Conservation (phyloP, 1,284 basidiomycete genomes). For the Pterula multifida region DNA sequence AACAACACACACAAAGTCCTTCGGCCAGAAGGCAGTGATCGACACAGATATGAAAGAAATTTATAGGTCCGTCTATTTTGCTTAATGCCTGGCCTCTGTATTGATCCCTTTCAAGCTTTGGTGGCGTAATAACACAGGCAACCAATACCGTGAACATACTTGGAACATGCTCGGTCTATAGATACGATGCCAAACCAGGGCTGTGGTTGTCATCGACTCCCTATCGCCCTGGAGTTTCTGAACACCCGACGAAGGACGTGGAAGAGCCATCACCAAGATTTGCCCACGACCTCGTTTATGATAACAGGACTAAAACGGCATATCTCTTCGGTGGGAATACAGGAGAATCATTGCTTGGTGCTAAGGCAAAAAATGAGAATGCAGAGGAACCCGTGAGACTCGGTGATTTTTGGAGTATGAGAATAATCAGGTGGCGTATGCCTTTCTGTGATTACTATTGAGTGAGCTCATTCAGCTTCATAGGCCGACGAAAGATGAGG, state of each 20-base stretch:
- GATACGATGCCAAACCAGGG: constrained; percentile 42
- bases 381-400: constrained; percentile 33
- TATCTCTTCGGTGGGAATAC: constrained; percentile 69
- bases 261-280: constrained; percentile 46
- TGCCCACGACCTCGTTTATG: constrained; percentile 68
- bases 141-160: not conserved
- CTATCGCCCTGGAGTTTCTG: constrained; percentile 12
- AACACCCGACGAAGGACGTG: constrained; percentile 7
- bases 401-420: constrained; percentile 71
- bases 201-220: constrained; percentile 49
- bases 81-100: constrained; percentile 2
- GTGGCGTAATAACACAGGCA: constrained; percentile 30
- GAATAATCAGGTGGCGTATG: constrained; percentile 40
- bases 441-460: constrained; percentile 3
- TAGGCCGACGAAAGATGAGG: constrained; percentile 46
- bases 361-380: constrained; percentile 9
- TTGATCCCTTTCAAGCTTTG: constrained; percentile 30
- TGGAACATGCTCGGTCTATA: constrained; percentile 25
- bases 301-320: constrained; percentile 36
- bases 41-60: constrained; percentile 53
- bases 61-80: constrained; percentile 47
- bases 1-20: constrained; percentile 47
- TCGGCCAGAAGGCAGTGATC: constrained; percentile 59
- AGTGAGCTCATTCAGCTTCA: constrained; percentile 4
- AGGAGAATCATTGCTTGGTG: constrained; percentile 19